A percentile compares a stretch with the other conserved stretches of the same genome.
phyloP scores from a whole-genome alignment of 2,329 filamentous ascomycete species.

The Trichoderma oligosporum region DNA sequence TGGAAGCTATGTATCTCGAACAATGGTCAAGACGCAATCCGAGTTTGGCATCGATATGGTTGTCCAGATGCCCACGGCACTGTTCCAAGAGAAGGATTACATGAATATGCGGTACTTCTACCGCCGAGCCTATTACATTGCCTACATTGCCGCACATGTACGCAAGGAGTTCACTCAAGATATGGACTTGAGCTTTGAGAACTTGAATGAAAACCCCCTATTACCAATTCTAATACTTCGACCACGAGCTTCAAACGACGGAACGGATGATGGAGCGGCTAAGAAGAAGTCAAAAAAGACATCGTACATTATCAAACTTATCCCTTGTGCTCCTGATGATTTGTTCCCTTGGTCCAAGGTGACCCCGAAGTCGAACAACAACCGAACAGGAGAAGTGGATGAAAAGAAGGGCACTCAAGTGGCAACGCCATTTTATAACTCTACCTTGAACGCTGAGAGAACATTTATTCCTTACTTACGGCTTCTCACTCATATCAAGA shows the following conservation, averaged over 20 bases:
- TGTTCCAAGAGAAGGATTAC: conserved; percentile 95
- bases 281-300: conserved; percentile 32
- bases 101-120: conserved; percentile 91
- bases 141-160: conserved; percentile 71
- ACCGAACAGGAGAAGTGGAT: conserved; percentile 53
- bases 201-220: conserved; percentile 69
- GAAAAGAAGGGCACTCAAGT: conserved; percentile 40
- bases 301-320: conserved; percentile 65
- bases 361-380: conserved; percentile 63
- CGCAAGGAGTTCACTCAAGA: conserved; percentile 52
- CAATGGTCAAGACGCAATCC: conserved; percentile 62
- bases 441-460: conserved; percentile 73
- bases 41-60: conserved; percentile 72
- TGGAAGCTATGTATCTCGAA: conserved; percentile 79
- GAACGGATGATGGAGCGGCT: conserved; percentile 21
- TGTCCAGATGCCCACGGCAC: conserved; percentile 71
- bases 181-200: conserved; percentile 60
- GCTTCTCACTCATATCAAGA: conserved; percentile 65
- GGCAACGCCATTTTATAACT: conserved; percentile 84
- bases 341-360: conserved; percentile 72
- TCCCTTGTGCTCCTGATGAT: conserved; percentile 66
- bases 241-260: conserved; percentile 29
- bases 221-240: conserved; percentile 61
- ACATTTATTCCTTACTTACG: conserved; percentile 72
- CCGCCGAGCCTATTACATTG: conserved; percentile 87